Percentiles rank a stretch among this genome's conserved stretches.
Evolutionary conservation across 257 asterid species (phyloP).

Genomic region (Ballota nigra): DNA sequence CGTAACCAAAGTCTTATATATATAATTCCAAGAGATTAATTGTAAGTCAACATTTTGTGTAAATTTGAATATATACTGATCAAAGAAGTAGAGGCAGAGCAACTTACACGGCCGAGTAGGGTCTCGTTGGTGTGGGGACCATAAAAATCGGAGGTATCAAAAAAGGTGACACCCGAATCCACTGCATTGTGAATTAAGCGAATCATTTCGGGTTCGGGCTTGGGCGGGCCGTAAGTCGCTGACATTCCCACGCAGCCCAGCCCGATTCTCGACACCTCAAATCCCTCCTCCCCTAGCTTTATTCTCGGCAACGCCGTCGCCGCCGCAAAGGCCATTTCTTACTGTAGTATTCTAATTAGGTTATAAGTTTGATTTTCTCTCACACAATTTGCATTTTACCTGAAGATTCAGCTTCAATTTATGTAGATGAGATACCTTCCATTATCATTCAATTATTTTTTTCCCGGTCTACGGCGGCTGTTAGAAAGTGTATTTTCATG

Average conservation of each 20-base stretch:
- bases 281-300: constrained; percentile 38
- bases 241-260: constrained; percentile 43
- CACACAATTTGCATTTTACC: neutral
- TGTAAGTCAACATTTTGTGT: too few relatives aligned
- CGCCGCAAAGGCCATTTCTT: neutral
- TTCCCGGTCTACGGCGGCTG: neutral
- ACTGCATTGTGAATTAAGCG: constrained; percentile 31
- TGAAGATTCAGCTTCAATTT: neutral
- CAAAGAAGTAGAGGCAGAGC: too few relatives aligned
- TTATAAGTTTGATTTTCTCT: neutral
- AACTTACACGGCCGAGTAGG: constrained; percentile 28
- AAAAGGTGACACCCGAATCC: constrained; percentile 30
- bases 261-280: constrained; percentile 39
- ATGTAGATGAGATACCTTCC: neutral
- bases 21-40: too few relatives aligned
- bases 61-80: too few relatives aligned
- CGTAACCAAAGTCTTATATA: too few relatives aligned
- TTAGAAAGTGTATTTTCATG: too few relatives aligned
- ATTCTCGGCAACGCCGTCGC: constrained; percentile 24
- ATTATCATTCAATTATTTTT: too few relatives aligned
- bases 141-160: constrained; percentile 35
- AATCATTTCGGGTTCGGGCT: constrained; percentile 36
- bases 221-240: constrained; percentile 34
- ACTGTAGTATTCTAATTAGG: too few relatives aligned
- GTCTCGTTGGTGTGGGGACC: constrained; percentile 37